These are phyloP conservation scores for Apiospora hydei DNA, from an alignment of 2,329 filamentous ascomycete species.

Conservation along the genomic window DNA sequence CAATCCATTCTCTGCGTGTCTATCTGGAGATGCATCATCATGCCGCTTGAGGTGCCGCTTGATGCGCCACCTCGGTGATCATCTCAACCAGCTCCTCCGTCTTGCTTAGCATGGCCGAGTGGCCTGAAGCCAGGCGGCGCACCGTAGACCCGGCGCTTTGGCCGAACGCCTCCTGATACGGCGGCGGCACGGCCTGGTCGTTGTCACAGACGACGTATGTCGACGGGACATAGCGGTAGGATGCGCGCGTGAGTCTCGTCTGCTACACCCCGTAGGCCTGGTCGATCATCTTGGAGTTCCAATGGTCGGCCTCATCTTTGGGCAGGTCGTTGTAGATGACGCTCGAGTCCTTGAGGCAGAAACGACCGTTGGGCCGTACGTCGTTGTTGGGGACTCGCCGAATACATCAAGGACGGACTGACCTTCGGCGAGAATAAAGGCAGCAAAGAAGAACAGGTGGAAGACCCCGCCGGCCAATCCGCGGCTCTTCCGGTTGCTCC, in stretches of 20 bases:
- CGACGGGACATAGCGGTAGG: conserved; percentile 22
- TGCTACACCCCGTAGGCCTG: background rate
- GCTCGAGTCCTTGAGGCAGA: conserved; percentile 26
- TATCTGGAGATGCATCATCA: no score
- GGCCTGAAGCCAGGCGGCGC: background rate
- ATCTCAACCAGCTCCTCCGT: background rate
- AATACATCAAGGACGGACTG: conserved; percentile 30
- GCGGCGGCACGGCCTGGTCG: background rate
- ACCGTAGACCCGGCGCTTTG: background rate
- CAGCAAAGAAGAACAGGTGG: conserved; percentile 33
- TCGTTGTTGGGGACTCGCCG: conserved; percentile 24
- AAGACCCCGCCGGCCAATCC: conserved; percentile 31
- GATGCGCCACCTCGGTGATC: background rate
- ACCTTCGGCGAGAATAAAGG: conserved; percentile 33
- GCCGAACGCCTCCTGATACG: background rate
- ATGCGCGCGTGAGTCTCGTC: background rate
- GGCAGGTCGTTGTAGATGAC: conserved; percentile 34
- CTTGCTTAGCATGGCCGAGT: conserved; percentile 20
- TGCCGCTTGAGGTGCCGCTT: no score
- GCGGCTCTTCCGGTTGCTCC: conserved; percentile 25
- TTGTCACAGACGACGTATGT: conserved; percentile 20
- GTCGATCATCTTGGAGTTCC: conserved; percentile 21
- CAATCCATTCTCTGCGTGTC: no score
- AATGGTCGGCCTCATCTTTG: conserved; percentile 29
- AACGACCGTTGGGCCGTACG: conserved; percentile 28